Base-by-base conservation (phyloP, 352 stramenopile genomes). In the Globisporangium rhizosaccharum region DNA sequence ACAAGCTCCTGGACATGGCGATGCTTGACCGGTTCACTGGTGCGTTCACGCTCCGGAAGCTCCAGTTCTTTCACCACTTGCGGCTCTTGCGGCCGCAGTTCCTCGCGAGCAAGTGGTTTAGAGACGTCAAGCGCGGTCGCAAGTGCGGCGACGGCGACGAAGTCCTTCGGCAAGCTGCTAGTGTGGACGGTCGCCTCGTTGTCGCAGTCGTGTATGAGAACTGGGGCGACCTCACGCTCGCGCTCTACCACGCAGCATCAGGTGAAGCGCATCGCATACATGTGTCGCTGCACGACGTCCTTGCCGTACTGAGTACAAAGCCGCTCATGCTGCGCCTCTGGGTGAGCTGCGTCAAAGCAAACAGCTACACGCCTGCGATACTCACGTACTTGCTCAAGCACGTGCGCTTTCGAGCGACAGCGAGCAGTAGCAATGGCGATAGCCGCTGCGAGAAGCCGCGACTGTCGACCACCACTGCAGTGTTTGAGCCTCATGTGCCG, bases 1-100 rank as follows among this genome's bases (percentile, higher is more conserved):
- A 83, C 17, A 68, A 72, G 9, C 37, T 91, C 7, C 67, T 93
- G 3, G 70, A 70, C 0, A 60, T 82, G 33, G 63, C 71, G 3
- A 90, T 85, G 67, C 56, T 93, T n/a, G 82, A 93, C 53, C 71
- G 73, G 8, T 91, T 90, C 58, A 91, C 84, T 1, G 68, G 70
- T 3, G 72, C 75, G 37, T 86, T 93, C 53, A 90, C 79, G 3
- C 51, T 93, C 2, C 57, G 76, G 25, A 86, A 88, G 36, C 60
- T 93, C 3, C 71, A 77, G 28, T 91, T 91, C 25, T 93, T 78
- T 25, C 79, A 88, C n/a, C 72, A 68, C 14, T 60, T 90, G 48
- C 72, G 75, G 4, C 54, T 85, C 0, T 59, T 91, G 25, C 61
- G 65, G 20, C 67, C 76, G 6, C 79, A 80, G 28, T 75, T 88